Evolutionary conservation across 345 rosid species (phyloP).

Genomic region (Orychophragmus violaceus): DNA sequence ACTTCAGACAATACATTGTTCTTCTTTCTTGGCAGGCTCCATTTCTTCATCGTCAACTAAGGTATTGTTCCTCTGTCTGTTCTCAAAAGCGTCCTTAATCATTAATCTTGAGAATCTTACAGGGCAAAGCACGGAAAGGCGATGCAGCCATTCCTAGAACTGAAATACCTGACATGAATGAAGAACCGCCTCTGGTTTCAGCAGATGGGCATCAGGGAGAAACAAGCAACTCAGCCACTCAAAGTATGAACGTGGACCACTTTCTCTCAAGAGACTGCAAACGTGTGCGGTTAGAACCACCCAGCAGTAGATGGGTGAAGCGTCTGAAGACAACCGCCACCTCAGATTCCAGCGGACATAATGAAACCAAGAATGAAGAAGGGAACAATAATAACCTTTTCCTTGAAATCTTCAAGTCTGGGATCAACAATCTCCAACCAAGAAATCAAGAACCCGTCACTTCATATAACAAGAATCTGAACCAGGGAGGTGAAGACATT

Average conservation of each 20-base stretch:
- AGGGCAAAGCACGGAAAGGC: conserved; percentile 27
- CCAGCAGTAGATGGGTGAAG: conserved; percentile 69
- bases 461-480: conserved; percentile 24
- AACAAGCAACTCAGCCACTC: conserved; percentile 63
- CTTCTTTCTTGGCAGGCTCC: conserved; percentile 41
- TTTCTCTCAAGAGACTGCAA: conserved; percentile 40
- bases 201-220: conserved; percentile 35
- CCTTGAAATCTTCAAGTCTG: conserved; percentile 29
- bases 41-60: conserved; percentile 38
- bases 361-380: conserved; percentile 48
- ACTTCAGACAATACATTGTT: conserved; percentile 29
- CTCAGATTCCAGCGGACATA: conserved; percentile 33
- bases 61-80: conserved; percentile 32
- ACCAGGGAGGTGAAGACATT: conserved; percentile 27
- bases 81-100: background rate
- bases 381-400: conserved; percentile 24
- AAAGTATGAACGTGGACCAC: conserved; percentile 57
- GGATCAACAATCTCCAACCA: conserved; percentile 32
- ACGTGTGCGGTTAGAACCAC: conserved; percentile 36
- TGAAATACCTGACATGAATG: conserved; percentile 46
- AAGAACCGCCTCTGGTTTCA: conserved; percentile 37
- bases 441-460: conserved; percentile 22
- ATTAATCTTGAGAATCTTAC: background rate
- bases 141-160: conserved; percentile 14
- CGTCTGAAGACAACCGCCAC: conserved; percentile 51